phyloP scores from a whole-genome alignment of 352 stramenopile species.

The Blastocystis sp. region DNA sequence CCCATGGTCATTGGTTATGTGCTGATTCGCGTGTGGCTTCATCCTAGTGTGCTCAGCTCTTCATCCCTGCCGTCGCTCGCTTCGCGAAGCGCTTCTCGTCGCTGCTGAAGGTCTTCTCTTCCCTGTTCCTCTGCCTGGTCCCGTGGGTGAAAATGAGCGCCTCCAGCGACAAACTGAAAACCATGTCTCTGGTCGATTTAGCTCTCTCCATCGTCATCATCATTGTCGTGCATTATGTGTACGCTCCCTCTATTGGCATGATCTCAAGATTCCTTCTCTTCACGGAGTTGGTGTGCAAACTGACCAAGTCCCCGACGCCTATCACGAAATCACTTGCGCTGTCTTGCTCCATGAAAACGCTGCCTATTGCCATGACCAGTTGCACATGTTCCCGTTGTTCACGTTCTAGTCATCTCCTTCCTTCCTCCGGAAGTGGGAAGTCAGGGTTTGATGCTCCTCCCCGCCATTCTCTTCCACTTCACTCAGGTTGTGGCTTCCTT shows the following conservation, averaged over 20 bases:
- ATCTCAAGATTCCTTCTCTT: constrained; percentile 18
- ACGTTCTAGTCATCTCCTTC: constrained; percentile 49
- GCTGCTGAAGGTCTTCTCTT: constrained; percentile 59
- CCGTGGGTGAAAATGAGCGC: constrained; percentile 68
- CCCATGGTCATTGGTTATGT: constrained; percentile 69
- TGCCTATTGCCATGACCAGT: constrained; percentile 68
- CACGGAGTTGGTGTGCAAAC: background rate
- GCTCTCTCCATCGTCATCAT: constrained; percentile 50
- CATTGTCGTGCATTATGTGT: constrained; percentile 57
- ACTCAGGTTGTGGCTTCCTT: background rate
- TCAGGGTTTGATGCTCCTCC: constrained; percentile 50
- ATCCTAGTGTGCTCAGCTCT: constrained; percentile 1
- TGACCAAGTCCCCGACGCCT: constrained; percentile 21
- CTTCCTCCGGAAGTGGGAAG: constrained; percentile 19
- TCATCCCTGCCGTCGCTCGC: constrained; percentile 30
- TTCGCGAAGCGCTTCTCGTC: constrained; percentile 33
- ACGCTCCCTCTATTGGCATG: background rate
- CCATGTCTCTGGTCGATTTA: background rate
- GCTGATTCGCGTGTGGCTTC: background rate
- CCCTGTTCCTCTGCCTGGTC: constrained; percentile 61
- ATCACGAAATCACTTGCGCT: constrained; percentile 39
- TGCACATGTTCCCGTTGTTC: background rate
- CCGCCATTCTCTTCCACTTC: constrained; percentile 63
- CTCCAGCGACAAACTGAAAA: constrained; percentile 38
- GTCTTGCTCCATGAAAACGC: constrained; percentile 55